Conservation (phyloP, 257 asterid genomes). For the Capsicum rhomboideum region DNA sequence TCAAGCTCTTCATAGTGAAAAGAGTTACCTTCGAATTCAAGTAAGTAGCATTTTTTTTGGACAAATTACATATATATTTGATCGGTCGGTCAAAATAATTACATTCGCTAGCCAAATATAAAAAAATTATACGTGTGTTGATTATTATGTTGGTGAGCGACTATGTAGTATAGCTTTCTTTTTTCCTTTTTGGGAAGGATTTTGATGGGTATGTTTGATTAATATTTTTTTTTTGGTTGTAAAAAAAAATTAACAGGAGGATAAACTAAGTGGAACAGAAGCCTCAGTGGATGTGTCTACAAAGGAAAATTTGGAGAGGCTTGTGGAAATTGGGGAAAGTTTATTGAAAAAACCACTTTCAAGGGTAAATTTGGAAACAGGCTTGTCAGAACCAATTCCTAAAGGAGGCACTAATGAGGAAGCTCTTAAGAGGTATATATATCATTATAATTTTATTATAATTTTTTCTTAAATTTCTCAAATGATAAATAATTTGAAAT, state of each 20-base stretch:
- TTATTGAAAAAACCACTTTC: constrained; percentile 30
- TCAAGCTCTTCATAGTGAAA: constrained; percentile 20
- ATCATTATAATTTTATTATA: background rate
- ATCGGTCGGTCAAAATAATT: too few species aligned
- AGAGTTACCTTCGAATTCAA: constrained; percentile 43
- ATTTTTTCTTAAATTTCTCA: too few species aligned
- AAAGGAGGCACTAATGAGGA: constrained; percentile 34
- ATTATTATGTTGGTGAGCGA: too few species aligned
- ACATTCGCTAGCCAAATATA: too few species aligned
- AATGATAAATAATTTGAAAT: too few species aligned
- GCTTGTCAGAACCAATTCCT: constrained; percentile 26
- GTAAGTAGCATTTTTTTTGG: constrained; percentile 2
- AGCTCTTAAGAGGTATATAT: constrained; percentile 29
- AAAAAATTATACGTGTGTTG: too few species aligned
- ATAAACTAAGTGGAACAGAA: constrained; percentile 29
- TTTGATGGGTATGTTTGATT: background rate
- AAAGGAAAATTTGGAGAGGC: constrained; percentile 33
- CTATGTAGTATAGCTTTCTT: too few species aligned
- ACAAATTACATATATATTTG: too few species aligned
- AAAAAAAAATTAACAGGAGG: constrained; percentile 24
- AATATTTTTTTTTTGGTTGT: background rate
- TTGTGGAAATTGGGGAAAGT: constrained; percentile 26
- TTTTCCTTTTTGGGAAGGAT: too few species aligned
- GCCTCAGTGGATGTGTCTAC: constrained; percentile 39
- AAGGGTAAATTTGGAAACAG: constrained; percentile 31